phyloP scores from a whole-genome alignment of 2,329 filamentous ascomycete genomes.

The Leptoxyphium fumago region DNA sequence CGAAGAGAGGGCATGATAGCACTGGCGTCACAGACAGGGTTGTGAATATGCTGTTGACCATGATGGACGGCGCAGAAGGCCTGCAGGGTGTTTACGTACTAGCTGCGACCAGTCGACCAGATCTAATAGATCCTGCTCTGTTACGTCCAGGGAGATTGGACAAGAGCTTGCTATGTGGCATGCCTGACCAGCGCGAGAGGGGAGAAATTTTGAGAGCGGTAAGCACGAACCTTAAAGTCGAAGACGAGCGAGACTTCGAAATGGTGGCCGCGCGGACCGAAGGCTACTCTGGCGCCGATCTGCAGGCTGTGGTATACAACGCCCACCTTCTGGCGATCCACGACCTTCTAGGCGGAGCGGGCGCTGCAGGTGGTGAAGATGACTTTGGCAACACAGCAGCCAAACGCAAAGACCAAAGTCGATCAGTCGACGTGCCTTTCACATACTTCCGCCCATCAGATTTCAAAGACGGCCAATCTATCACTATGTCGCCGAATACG shows the following conservation, averaged over 20 bases:
- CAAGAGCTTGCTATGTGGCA: constrained; percentile 82
- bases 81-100: constrained; percentile 90
- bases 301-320: constrained; percentile 91
- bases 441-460: constrained; percentile 3
- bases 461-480: constrained; percentile 61
- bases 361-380: constrained; percentile 8
- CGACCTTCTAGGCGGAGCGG: constrained; percentile 53
- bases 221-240: constrained; percentile 65
- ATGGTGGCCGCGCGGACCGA: constrained; percentile 69
- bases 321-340: constrained; percentile 95
- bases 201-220: constrained; percentile 78
- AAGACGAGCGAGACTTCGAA: constrained; percentile 35
- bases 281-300: constrained; percentile 84
- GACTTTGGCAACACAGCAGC: constrained; percentile 18
- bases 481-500: constrained; percentile 52
- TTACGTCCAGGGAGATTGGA: constrained; percentile 83
- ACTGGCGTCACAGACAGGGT: constrained; percentile 98
- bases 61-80: constrained; percentile 97
- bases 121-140: constrained; percentile 87
- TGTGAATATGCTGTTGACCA: constrained; percentile 92
- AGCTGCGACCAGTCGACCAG: constrained; percentile 82
- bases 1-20: constrained; percentile 90
- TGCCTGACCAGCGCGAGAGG: constrained; percentile 66
- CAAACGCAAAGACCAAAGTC: constrained; percentile 1
- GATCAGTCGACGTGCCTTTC: neutral